These are phyloP conservation scores for Tilletiopsis washingtonensis DNA, from an alignment of 1,284 basidiomycete genomes.

Conservation along the genomic window DNA sequence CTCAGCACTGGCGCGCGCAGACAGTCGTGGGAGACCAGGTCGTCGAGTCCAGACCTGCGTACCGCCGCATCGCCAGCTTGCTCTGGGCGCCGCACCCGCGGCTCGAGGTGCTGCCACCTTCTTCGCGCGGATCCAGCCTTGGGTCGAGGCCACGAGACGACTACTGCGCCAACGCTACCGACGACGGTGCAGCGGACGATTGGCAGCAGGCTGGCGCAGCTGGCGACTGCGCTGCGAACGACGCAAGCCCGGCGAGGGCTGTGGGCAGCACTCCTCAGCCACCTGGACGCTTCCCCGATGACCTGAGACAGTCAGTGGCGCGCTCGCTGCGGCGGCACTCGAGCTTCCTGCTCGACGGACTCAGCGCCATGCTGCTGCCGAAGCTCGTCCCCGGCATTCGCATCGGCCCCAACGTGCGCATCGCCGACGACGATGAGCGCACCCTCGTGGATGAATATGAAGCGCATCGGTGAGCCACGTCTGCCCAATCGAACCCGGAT, in stretches of 20 bases:
- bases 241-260: too few relatives aligned
- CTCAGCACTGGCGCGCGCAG: constrained; percentile 1
- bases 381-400: not conserved
- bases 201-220: too few relatives aligned
- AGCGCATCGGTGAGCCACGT: too few relatives aligned
- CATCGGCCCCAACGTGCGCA: not conserved
- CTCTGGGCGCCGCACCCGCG: not conserved
- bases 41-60: not conserved
- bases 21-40: not conserved
- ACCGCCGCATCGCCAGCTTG: not conserved
- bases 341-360: not conserved
- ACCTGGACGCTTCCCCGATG: too few relatives aligned
- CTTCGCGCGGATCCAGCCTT: too few relatives aligned
- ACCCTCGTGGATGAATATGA: not conserved
- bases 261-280: too few relatives aligned
- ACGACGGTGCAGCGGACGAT: too few relatives aligned
- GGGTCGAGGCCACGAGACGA: too few relatives aligned
- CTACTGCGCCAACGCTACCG: too few relatives aligned
- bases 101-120: not conserved
- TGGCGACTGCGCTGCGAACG: too few relatives aligned
- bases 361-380: not conserved
- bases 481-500: too few relatives aligned
- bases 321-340: not conserved
- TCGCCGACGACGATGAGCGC: not conserved
- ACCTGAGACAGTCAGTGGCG: too few relatives aligned